phyloP scores from a whole-genome alignment of 352 stramenopile genomes.

The Phytophthora crassamura region DNA sequence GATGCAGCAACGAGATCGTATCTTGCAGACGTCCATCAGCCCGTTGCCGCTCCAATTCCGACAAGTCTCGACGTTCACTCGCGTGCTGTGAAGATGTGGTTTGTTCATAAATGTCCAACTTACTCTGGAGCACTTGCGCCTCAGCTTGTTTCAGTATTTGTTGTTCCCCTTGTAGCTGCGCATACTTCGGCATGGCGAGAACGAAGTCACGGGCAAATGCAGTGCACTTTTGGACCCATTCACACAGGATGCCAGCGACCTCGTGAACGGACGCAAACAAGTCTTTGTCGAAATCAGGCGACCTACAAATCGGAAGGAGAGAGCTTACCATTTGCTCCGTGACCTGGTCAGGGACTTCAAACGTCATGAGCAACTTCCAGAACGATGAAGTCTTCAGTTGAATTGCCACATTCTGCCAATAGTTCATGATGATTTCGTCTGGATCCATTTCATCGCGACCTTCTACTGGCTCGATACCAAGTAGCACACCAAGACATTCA shows the following conservation, averaged over 20 bases:
- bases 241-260: constrained; percentile 62
- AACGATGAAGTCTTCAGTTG: constrained; percentile 49
- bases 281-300: constrained; percentile 65
- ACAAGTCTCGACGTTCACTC: constrained; percentile 45
- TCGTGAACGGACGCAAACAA: constrained; percentile 59
- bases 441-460: constrained; percentile 68
- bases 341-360: constrained; percentile 48
- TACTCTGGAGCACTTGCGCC: constrained; percentile 34
- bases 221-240: constrained; percentile 68
- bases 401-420: constrained; percentile 56
- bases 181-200: constrained; percentile 61
- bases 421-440: constrained; percentile 80
- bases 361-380: constrained; percentile 52
- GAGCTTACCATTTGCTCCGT: constrained; percentile 62
- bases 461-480: constrained; percentile 68
- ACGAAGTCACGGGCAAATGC: constrained; percentile 56
- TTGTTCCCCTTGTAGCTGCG: constrained; percentile 58
- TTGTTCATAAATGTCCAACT: constrained; percentile 53
- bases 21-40: constrained; percentile 59
- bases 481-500: constrained; percentile 72
- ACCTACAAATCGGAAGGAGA: constrained; percentile 63
- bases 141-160: constrained; percentile 48
- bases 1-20: constrained; percentile 61
- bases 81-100: constrained; percentile 40
- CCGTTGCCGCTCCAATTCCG: constrained; percentile 58